Conservation (phyloP, 345 rosid species). For the Rhodamnia rubescens region DNA sequence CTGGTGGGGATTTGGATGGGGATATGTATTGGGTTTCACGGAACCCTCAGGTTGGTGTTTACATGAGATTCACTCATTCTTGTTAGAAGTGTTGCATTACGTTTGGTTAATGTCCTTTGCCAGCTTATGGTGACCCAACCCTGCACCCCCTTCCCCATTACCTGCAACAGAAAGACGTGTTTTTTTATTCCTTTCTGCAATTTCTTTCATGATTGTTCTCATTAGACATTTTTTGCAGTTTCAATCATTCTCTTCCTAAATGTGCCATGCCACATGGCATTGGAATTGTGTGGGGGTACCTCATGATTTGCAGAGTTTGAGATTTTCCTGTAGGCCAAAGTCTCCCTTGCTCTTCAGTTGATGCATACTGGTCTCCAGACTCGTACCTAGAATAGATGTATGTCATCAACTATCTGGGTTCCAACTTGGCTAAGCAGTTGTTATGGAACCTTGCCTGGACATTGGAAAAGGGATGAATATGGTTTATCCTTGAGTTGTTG, state of each 20-base stretch:
- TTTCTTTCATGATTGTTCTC: background rate
- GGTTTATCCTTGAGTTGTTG: background rate
- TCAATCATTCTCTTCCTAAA: background rate
- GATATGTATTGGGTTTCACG: conserved; percentile 63
- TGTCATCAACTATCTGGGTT: background rate
- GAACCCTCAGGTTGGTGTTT: conserved; percentile 49
- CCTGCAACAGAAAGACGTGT: background rate
- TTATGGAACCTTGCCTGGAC: background rate
- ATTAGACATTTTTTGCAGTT: background rate
- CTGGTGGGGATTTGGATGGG: conserved; percentile 74
- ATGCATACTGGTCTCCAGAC: background rate
- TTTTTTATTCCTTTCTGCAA: background rate
- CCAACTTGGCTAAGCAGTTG: background rate
- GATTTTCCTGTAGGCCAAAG: background rate
- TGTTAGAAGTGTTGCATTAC: background rate
- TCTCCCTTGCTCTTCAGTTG: background rate
- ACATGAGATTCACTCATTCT: background rate
- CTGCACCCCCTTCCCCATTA: background rate
- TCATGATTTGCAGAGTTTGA: no score
- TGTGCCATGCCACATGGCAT: background rate
- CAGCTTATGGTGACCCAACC: background rate
- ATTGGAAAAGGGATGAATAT: background rate
- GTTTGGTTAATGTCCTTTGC: background rate
- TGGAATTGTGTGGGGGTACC: background rate
- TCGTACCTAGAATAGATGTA: background rate